These are phyloP conservation scores for Apiosordaria backusii DNA, from an alignment of 495 filamentous ascomycete species.

Conservation along the genomic window DNA sequence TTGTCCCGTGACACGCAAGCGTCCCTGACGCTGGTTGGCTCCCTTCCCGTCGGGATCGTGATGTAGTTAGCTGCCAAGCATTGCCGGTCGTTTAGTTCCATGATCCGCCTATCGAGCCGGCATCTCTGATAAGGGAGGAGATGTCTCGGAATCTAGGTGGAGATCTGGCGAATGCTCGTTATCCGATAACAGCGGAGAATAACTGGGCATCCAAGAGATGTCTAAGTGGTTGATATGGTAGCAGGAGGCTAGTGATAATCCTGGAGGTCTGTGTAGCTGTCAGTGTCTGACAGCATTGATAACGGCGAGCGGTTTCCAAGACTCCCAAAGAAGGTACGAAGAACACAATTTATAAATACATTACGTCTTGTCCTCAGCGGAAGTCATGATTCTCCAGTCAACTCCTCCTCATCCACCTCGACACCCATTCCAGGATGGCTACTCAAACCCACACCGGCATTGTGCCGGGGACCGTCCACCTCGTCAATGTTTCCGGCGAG, in stretches of 20 bases:
- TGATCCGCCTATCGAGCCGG: background rate
- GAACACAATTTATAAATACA: background rate
- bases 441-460: background rate
- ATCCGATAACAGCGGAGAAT: background rate
- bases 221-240: background rate
- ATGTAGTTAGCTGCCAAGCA: background rate
- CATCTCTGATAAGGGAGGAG: background rate
- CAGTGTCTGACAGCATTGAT: background rate
- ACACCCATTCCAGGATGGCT: background rate
- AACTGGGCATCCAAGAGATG: background rate
- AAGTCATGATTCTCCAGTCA: background rate
- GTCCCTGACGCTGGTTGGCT: background rate
- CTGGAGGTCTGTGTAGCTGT: background rate
- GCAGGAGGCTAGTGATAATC: background rate
- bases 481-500: conserved; percentile 29
- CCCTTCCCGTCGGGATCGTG: background rate
- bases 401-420: background rate
- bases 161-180: background rate
- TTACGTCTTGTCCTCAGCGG: background rate
- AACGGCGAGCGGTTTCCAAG: background rate
- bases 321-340: background rate
- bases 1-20: background rate
- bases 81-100: background rate
- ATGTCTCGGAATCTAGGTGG: background rate
- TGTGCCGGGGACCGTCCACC: conserved; percentile 32